Evolutionary conservation across 73 alveolate species (phyloP), one percentile per base, ranked within the genome.

Genomic region (Paramecium caudatum): DNA sequence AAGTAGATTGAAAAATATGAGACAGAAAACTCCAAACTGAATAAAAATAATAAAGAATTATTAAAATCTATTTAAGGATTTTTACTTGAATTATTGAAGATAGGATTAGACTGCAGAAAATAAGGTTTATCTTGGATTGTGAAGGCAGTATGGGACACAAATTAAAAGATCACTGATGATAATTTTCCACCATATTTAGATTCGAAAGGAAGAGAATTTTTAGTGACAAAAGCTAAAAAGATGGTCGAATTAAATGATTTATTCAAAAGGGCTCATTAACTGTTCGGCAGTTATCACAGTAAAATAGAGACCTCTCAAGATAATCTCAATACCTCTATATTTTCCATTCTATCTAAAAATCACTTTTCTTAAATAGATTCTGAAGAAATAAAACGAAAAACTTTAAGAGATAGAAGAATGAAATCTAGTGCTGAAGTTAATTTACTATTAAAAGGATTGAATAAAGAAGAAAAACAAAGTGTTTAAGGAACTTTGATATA

Each of bases 81-180:
- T 45, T 41, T 74, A 10, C 37, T 74, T 16, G 88, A 74, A 74
- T 19, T 74, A 43, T 47, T 74, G 49, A 74, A 74, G 19, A 74
- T 74, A 36, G 88, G 88, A 21, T 25, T 74, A 12, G 88, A 74
- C 43, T 74, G 88, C 55, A 36, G 88, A 36, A 74, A 74, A 45
- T 21, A 45, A 27, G 88, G 88, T 0, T 39, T 74, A 43, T 74
- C 69, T 39, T 74, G 88, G 88, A 45, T 74, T 37, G 68, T 74
- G n/a, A 74, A 74, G 15, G 43, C 62, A 7, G 68, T 74, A 39
- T 74, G 88, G 88, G 88, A 74, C 43, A 41, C 69, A 16, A 37
- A 37, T 9, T 41, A 74, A 43, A 74, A 74, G 32, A 15, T 74
- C 16, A 2, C 9, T 37, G 88, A 74, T 39, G 39, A 36, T 37